Percentiles rank a stretch among this genome's conserved stretches.
Conservation (phyloP, 2,329 filamentous ascomycete species). For the Diaporthe eres region DNA sequence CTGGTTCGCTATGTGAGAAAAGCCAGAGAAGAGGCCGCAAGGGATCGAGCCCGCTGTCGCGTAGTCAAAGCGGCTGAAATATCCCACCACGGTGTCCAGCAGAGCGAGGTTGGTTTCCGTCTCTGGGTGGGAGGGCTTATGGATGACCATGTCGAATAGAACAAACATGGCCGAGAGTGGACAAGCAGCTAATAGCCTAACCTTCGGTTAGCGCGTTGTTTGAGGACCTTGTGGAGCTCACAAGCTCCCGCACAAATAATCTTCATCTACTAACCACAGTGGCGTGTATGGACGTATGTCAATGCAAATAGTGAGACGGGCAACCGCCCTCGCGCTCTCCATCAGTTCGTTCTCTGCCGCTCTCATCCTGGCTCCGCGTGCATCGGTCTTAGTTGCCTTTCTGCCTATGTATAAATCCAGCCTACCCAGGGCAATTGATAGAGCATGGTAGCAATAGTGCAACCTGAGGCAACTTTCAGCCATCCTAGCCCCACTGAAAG, state of each 20-base stretch:
- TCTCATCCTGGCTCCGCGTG: not conserved
- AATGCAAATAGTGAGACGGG: not conserved
- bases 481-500: not conserved
- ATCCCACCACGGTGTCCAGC: not conserved
- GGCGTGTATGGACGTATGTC: conserved; percentile 13
- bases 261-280: not conserved
- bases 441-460: not conserved
- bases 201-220: not conserved
- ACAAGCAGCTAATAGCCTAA: not conserved
- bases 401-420: not conserved
- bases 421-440: not conserved
- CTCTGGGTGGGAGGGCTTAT: not conserved
- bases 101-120: conserved; percentile 2
- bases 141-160: conserved; percentile 10
- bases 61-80: not conserved
- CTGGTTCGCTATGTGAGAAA: conserved; percentile 10
- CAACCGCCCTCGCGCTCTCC: conserved; percentile 2
- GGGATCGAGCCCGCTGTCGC: not conserved
- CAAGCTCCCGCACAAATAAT: not conserved
- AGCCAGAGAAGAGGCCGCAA: conserved; percentile 5
- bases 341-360: not conserved
- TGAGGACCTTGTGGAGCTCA: no score
- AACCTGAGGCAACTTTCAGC: not conserved
- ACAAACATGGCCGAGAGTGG: conserved; percentile 15
- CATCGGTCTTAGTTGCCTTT: not conserved